Percentiles rank a stretch among this genome's conserved stretches.
Conservation (phyloP, 2,329 filamentous ascomycete species). For the Westerdykella aurantiaca region DNA sequence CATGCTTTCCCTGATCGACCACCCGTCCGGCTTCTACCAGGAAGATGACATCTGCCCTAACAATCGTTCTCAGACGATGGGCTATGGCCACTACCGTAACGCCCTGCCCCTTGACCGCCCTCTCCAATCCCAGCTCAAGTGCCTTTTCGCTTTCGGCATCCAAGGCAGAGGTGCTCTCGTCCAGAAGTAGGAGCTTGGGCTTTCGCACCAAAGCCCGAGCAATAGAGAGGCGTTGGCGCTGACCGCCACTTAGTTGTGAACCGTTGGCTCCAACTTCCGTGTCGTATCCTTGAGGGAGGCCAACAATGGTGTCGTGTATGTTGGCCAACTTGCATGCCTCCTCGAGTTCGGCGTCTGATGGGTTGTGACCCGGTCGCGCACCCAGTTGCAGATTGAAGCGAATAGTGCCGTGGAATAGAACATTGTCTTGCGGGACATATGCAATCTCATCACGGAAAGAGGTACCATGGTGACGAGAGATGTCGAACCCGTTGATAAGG, state of each 20-base stretch:
- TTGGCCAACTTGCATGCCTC: conserved; percentile 63
- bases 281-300: conserved; percentile 60
- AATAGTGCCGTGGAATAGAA: conserved; percentile 46
- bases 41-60: conserved; percentile 41
- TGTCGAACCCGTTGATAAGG: conserved; percentile 48
- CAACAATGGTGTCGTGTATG: conserved; percentile 62
- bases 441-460: conserved; percentile 43
- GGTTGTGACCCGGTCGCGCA: conserved; percentile 50
- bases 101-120: conserved; percentile 28
- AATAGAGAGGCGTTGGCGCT: conserved; percentile 40
- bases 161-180: conserved; percentile 41
- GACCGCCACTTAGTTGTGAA: conserved; percentile 40
- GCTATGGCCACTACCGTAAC: conserved; percentile 43
- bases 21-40: conserved; percentile 46
- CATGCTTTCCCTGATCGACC: conserved; percentile 46
- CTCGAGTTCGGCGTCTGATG: conserved; percentile 56
- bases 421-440: conserved; percentile 45
- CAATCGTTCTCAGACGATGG: conserved; percentile 40
- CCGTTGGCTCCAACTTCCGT: conserved; percentile 46
- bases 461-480: conserved; percentile 35
- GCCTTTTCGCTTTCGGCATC: conserved; percentile 41
- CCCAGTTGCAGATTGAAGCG: conserved; percentile 44
- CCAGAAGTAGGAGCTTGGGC: conserved; percentile 38
- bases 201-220: conserved; percentile 41
- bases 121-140: conserved; percentile 37